phyloP scores from a whole-genome alignment of 1,284 basidiomycete genomes.

The Xanthoconium separans region DNA sequence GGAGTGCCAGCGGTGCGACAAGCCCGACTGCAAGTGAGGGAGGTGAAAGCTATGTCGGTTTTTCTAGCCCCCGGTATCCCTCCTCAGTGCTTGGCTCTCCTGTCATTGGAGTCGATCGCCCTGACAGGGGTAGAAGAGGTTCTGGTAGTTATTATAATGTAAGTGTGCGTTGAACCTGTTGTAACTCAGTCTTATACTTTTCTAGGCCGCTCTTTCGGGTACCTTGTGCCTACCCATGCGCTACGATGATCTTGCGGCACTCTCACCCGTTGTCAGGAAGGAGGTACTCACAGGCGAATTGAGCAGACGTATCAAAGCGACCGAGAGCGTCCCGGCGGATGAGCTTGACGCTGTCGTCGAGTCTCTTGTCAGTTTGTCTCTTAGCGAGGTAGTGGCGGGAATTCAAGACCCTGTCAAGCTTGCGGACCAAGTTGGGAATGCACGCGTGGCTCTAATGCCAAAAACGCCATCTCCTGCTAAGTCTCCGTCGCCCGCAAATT shows the following conservation, averaged over 20 bases:
- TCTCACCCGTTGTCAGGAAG: slow-evolving; percentile 81
- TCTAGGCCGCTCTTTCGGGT: slow-evolving; percentile 72
- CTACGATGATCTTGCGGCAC: slow-evolving; percentile 75
- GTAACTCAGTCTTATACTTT: neutral
- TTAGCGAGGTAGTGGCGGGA: slow-evolving; percentile 72
- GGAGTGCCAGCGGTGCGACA: slow-evolving; percentile 75
- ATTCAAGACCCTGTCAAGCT: slow-evolving; percentile 71
- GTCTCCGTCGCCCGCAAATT: slow-evolving; percentile 48
- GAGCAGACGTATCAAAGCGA: slow-evolving; percentile 64
- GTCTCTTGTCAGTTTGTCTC: slow-evolving; percentile 61
- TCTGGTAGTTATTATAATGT: slow-evolving; percentile 84
- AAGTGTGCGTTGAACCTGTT: slow-evolving; percentile 19
- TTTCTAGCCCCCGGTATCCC: slow-evolving; percentile 67
- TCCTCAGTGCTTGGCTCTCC: slow-evolving; percentile 55
- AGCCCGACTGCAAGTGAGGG: slow-evolving; percentile 78
- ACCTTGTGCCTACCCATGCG: slow-evolving; percentile 77
- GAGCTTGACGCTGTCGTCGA: slow-evolving; percentile 70
- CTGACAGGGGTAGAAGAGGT: slow-evolving; percentile 66
- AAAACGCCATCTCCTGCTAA: slow-evolving; percentile 46
- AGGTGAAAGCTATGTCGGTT: slow-evolving; percentile 68
- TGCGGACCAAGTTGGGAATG: slow-evolving; percentile 56
- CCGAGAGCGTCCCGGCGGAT: slow-evolving; percentile 48
- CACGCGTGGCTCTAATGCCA: slow-evolving; percentile 41
- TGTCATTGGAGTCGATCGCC: slow-evolving; percentile 49
- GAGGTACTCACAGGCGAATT: slow-evolving; percentile 83